These are phyloP conservation scores for Olyra latifolia DNA, from an alignment of 176 grass and related monocot species.

Conservation along the genomic window DNA sequence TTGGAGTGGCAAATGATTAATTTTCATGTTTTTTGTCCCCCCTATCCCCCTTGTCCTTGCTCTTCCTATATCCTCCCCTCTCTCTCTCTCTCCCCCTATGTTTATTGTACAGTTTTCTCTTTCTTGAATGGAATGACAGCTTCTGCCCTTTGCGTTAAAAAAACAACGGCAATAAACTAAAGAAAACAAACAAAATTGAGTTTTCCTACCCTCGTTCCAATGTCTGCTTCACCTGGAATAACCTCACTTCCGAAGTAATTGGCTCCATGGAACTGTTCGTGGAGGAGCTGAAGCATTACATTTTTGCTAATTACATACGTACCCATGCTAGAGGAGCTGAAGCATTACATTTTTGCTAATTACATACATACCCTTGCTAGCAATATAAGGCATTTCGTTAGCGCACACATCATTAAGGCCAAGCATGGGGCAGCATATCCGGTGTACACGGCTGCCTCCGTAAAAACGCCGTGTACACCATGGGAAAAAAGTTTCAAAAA, in stretches of 20 bases:
- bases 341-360: conserved; percentile 95
- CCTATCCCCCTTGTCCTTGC: too few relatives aligned
- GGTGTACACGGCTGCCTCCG: too few relatives aligned
- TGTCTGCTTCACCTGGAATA: conserved; percentile 87
- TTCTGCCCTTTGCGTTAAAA: too few relatives aligned
- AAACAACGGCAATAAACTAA: conserved; percentile 17
- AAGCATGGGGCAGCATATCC: too few relatives aligned
- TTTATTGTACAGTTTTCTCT: too few relatives aligned
- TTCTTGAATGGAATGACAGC: too few relatives aligned
- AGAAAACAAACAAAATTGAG: conserved; percentile 16
- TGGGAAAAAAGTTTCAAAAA: too few relatives aligned
- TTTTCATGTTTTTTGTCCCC: too few relatives aligned
- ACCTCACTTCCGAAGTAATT: conserved; percentile 99
- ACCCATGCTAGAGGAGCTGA: conserved; percentile 87
- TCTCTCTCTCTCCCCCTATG: too few relatives aligned
- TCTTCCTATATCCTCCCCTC: too few relatives aligned
- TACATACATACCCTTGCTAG: conserved; percentile 99
- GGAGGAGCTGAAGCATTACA: conserved; percentile 86
- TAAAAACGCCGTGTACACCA: too few relatives aligned
- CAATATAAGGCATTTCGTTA: conserved; percentile 91
- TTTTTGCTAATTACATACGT: conserved; percentile 97
- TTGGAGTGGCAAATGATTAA: too few relatives aligned
- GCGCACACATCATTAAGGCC: conserved; percentile 66
- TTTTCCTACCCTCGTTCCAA: conserved; percentile 83
- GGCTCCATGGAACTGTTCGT: conserved; percentile 65